Evolutionary conservation across 257 asterid species (phyloP), one percentile per base, ranked within the genome.

Genomic region (Nicotiana otophora): DNA sequence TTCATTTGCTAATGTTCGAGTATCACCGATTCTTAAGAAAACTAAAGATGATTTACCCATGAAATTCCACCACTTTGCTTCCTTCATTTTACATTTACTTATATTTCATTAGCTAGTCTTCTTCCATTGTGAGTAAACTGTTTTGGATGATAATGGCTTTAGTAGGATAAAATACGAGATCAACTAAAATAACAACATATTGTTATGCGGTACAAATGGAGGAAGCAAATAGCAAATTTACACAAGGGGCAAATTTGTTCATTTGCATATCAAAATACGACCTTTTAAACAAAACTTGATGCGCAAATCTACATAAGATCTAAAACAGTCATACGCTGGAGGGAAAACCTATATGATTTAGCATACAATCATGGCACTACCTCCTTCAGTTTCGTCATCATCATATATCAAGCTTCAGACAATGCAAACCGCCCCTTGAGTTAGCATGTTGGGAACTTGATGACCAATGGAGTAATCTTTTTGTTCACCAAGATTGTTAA

Each of bases 151-250:
- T 36, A 39, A 69, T n/a, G 34, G 46, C 30, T 10, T 39, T 39
- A 69, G 16, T 39, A 69, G 19, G 30, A 64, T 10, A 20, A n/a
- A 23, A 23, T 12, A 20, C 12, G 6, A 42, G 34, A 42, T 42
- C 78, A 42, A 20, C 34, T 11, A 70, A 46, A 72, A 70, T 42
- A 70, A 72, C n/a, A 11, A 20, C 16, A 51, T 15, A 60, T 51
- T 51, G 28, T 28, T 0, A 23, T 23, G 62, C 61, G 7, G 23
- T 46, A 48, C 62, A 74, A 46, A 74, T 15, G 62, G 12, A 12
- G 78, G n/a, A 74, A 74, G 80, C 80, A 51, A 75, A 75, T 28
- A 51, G 54, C 80, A 75, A 75, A 75, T 26, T 28, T 75, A 75
- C 62, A 51, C 46, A 28, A 51, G 10, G 80, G 63, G 17, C 2